Evolutionary conservation across 2,329 filamentous ascomycete species (phyloP).

Genomic region (Scolecobasidium constrictum): DNA sequence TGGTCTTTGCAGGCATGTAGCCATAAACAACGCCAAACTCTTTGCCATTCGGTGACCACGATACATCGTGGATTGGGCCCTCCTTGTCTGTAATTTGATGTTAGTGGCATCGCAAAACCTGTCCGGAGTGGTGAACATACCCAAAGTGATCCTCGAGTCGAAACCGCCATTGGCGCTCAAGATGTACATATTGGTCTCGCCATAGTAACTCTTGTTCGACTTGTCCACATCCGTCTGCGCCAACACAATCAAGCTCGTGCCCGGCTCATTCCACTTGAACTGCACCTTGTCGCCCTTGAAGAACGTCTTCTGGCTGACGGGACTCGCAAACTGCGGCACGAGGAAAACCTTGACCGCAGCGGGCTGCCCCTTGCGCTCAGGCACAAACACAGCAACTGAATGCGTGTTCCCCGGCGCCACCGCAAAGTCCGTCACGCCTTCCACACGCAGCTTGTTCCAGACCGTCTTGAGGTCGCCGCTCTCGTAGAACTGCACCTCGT

Average conservation of each 20-base stretch:
- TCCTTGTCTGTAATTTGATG: conserved; percentile 63
- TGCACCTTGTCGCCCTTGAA: conserved; percentile 99
- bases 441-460: conserved; percentile 90
- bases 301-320: conserved; percentile 95
- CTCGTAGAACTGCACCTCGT: conserved; percentile 96
- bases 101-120: conserved; percentile 2
- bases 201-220: conserved; percentile 98
- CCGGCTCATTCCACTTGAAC: conserved; percentile 92
- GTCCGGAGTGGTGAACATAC: conserved; percentile 24
- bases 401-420: conserved; percentile 82
- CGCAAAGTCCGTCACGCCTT: conserved; percentile 83
- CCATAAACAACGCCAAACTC: conserved; percentile 97
- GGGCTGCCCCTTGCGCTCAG: conserved; percentile 92
- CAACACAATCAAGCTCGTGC: conserved; percentile 84
- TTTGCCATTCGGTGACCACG: conserved; percentile 96
- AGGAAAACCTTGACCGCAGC: conserved; percentile 91
- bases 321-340: conserved; percentile 67
- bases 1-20: conserved; percentile 98
- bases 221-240: conserved; percentile 97
- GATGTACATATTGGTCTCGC: conserved; percentile 93
- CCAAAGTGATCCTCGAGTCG: conserved; percentile 77
- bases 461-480: conserved; percentile 74
- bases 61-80: conserved; percentile 92
- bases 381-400: conserved; percentile 88
- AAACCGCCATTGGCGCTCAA: conserved; percentile 85